Percentiles rank a stretch among this genome's conserved stretches.
These are phyloP conservation scores for Mesembryanthemum crystallinum DNA, from an alignment of 148 eudicot species.

Conservation along the genomic window DNA sequence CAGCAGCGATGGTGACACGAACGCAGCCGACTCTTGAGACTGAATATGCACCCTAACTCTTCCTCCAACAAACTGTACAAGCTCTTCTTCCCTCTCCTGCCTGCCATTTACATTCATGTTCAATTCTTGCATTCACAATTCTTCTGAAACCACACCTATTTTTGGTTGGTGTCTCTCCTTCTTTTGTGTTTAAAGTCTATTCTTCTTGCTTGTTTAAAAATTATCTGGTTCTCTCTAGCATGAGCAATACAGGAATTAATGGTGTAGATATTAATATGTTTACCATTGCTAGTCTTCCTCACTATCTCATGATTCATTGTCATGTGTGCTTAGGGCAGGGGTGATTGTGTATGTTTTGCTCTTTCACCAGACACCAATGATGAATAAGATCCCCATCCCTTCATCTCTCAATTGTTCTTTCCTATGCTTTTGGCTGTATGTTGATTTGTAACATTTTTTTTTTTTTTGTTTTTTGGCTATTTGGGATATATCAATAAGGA, in stretches of 20 bases:
- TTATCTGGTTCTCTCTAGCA: conserved; percentile 23
- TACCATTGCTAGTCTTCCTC: conserved; percentile 30
- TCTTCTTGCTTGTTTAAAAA: conserved; percentile 28
- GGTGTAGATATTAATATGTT: conserved; percentile 42
- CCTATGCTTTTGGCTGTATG: neutral
- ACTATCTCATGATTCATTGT: conserved; percentile 27
- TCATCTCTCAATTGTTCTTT: neutral
- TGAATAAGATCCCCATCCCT: conserved; percentile 21
- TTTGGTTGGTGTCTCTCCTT: conserved; percentile 37
- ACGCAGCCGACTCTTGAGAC: conserved; percentile 83
- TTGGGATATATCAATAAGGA: no score
- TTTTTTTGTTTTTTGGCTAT: no score
- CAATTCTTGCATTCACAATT: conserved; percentile 43
- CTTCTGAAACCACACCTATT: conserved; percentile 42
- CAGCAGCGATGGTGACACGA: conserved; percentile 72
- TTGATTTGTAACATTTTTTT: neutral
- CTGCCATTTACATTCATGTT: conserved; percentile 38
- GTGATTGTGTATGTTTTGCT: conserved; percentile 28
- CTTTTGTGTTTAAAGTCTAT: conserved; percentile 19
- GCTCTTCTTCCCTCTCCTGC: conserved; percentile 28
- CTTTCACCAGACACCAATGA: conserved; percentile 16
- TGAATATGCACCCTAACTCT: conserved; percentile 63
- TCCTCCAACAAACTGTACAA: conserved; percentile 29
- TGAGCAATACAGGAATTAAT: conserved; percentile 26
- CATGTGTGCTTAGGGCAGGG: conserved; percentile 23